A percentile compares a stretch with the other conserved stretches of the same genome.
Conservation (phyloP, 2,329 filamentous ascomycete genomes). For the Arthrocladium fulminans region DNA sequence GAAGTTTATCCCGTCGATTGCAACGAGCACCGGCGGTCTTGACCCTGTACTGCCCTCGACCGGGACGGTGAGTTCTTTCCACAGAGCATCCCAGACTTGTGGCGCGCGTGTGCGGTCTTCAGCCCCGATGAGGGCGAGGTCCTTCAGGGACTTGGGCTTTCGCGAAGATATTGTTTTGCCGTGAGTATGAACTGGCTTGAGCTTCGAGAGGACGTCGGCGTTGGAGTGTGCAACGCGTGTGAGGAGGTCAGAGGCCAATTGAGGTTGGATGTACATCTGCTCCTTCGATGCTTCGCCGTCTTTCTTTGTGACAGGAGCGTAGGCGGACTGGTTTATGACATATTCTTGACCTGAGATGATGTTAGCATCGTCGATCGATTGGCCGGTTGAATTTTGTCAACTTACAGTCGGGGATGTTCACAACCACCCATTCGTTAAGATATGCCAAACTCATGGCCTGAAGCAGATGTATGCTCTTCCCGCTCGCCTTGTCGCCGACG, state of each 20-base stretch:
- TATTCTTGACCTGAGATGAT: conserved; percentile 62
- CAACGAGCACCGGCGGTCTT: conserved; percentile 60
- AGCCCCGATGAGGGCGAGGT: conserved; percentile 59
- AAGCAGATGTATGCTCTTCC: conserved; percentile 79
- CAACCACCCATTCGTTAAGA: conserved; percentile 76
- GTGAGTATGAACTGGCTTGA: conserved; percentile 45
- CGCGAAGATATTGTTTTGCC: conserved; percentile 44
- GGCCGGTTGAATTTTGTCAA: conserved; percentile 8
- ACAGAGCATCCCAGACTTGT: conserved; percentile 71
- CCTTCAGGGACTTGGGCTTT: conserved; percentile 53
- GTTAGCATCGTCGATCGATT: neutral
- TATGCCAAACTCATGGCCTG: conserved; percentile 77
- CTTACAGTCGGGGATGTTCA: conserved; percentile 82
- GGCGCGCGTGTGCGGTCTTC: conserved; percentile 70
- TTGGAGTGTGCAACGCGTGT: conserved; percentile 66
- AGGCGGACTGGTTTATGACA: conserved; percentile 70
- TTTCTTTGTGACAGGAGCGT: conserved; percentile 52
- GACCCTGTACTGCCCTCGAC: conserved; percentile 31
- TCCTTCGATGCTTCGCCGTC: conserved; percentile 6
- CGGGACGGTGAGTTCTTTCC: conserved; percentile 62
- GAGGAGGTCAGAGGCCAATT: conserved; percentile 67
- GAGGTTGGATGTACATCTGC: conserved; percentile 66
- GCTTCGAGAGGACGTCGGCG: conserved; percentile 48
- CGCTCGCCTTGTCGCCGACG: conserved; percentile 62
- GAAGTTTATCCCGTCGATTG: conserved; percentile 70